A percentile compares a stretch with the other conserved stretches of the same genome.
Conservation (phyloP, 2,329 filamentous ascomycete genomes). For the Aureobasidium lini region DNA sequence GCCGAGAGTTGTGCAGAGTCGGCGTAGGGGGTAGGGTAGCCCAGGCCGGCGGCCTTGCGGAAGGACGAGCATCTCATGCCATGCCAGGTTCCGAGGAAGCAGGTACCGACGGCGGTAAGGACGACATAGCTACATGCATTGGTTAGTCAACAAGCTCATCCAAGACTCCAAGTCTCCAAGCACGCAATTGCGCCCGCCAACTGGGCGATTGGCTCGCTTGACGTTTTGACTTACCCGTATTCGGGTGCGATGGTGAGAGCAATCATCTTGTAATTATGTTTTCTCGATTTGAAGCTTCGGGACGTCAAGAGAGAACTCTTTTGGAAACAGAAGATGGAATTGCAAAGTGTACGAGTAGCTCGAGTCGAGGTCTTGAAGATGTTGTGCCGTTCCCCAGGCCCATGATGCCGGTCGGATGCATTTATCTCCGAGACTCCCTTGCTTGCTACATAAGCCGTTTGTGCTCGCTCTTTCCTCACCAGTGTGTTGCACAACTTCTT, state of each 20-base stretch:
- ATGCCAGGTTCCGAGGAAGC: conserved; percentile 48
- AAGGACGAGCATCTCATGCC: conserved; percentile 36
- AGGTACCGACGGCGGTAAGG: conserved; percentile 45
- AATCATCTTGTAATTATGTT: conserved; percentile 9
- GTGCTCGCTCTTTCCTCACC: background rate
- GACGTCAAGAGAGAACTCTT: too few relatives aligned
- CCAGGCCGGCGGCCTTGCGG: conserved; percentile 47
- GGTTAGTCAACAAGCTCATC: background rate
- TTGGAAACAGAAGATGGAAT: background rate
- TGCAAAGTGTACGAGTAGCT: background rate
- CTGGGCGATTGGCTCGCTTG: background rate
- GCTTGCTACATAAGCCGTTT: background rate
- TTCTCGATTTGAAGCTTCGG: background rate
- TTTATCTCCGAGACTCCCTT: conserved; percentile 1
- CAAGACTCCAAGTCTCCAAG: background rate
- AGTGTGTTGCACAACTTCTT: background rate
- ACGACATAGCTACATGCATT: conserved; percentile 44
- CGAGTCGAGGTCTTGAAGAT: background rate
- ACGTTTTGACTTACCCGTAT: conserved; percentile 36
- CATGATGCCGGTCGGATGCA: background rate
- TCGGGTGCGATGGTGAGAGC: conserved; percentile 39
- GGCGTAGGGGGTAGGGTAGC: conserved; percentile 54
- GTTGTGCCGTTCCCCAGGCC: background rate
- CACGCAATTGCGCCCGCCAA: background rate
- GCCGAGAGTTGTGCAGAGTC: conserved; percentile 45